Percentiles rank a stretch among this genome's conserved stretches.
These are phyloP conservation scores for Rossbeevera mucosa DNA, from an alignment of 768 basidiomycete species.

Conservation along the genomic window DNA sequence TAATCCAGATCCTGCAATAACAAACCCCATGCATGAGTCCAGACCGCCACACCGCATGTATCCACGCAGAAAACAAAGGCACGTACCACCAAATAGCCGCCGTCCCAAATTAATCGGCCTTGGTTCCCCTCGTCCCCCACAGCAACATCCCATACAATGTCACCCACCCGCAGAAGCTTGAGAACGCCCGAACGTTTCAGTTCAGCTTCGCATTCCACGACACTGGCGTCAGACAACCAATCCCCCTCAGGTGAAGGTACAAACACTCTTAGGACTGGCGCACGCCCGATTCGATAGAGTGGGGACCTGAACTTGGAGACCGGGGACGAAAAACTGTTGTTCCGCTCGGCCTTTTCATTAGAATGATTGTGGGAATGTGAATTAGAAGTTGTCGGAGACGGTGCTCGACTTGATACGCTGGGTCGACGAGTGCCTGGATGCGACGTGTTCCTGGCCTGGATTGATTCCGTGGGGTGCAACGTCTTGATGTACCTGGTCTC, in stretches of 20 bases:
- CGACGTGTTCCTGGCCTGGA: neutral
- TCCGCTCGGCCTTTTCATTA: constrained; percentile 28
- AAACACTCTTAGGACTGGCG: constrained; percentile 75
- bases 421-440: constrained; percentile 33
- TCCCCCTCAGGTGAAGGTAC: constrained; percentile 84
- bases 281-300: constrained; percentile 63
- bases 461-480: constrained; percentile 2
- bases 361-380: constrained; percentile 38
- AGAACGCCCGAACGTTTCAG: constrained; percentile 49
- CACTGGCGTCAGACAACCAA: constrained; percentile 79
- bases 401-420: constrained; percentile 54
- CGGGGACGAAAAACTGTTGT: constrained; percentile 22
- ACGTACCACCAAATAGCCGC: constrained; percentile 80
- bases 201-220: constrained; percentile 80
- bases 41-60: neutral
- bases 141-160: constrained; percentile 84
- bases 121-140: constrained; percentile 83
- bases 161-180: constrained; percentile 63
- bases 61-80: constrained; percentile 3
- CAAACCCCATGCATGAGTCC: constrained; percentile 1
- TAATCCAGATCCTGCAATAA: constrained; percentile 73
- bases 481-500: constrained; percentile 29
- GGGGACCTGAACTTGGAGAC: constrained; percentile 57
- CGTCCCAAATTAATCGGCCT: constrained; percentile 84
- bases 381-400: constrained; percentile 51